A percentile compares a stretch with the other conserved stretches of the same genome.
Evolutionary conservation across 805 yeast genomes (phyloP).

Genomic region (Ascoidea rubescens): DNA sequence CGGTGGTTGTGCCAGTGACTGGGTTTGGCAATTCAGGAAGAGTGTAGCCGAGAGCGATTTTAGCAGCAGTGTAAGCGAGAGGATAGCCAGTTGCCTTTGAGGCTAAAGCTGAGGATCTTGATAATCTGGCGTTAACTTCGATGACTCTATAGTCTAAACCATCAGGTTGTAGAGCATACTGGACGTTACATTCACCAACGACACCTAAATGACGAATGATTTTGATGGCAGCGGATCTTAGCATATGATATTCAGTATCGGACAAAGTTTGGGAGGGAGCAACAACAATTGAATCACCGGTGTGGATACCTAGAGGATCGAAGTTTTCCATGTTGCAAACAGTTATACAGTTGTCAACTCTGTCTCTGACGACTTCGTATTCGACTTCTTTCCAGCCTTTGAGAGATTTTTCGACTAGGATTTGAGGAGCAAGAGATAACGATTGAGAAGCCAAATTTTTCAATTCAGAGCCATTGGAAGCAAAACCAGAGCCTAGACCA

Average conservation of each 20-base stretch:
- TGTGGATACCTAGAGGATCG: constrained; percentile 95
- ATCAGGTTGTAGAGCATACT: constrained; percentile 91
- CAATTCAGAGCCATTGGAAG: constrained; percentile 69
- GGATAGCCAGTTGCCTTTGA: constrained; percentile 99
- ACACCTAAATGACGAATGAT: constrained; percentile 96
- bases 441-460: constrained; percentile 83
- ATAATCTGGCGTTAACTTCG: constrained; percentile 93
- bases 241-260: constrained; percentile 96
- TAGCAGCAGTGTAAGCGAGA: constrained; percentile 96
- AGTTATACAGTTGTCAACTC: constrained; percentile 93
- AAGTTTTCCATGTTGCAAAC: constrained; percentile 99
- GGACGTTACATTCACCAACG: constrained; percentile 98
- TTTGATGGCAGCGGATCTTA: constrained; percentile 93
- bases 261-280: constrained; percentile 97
- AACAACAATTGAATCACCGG: constrained; percentile 98
- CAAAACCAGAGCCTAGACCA: constrained; percentile 97
- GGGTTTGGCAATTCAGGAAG: constrained; percentile 93
- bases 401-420: constrained; percentile 88
- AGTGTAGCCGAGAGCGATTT: constrained; percentile 88
- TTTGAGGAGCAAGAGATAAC: constrained; percentile 83
- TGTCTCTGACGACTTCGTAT: constrained; percentile 95
- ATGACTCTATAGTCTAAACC: constrained; percentile 92
- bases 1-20: constrained; percentile 90
- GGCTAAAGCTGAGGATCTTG: constrained; percentile 95
- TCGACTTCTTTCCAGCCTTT: constrained; percentile 99